A percentile compares a stretch with the other conserved stretches of the same genome.
These are phyloP conservation scores for Vachellia collinsii DNA, from an alignment of 306 rosid species.

Conservation along the genomic window DNA sequence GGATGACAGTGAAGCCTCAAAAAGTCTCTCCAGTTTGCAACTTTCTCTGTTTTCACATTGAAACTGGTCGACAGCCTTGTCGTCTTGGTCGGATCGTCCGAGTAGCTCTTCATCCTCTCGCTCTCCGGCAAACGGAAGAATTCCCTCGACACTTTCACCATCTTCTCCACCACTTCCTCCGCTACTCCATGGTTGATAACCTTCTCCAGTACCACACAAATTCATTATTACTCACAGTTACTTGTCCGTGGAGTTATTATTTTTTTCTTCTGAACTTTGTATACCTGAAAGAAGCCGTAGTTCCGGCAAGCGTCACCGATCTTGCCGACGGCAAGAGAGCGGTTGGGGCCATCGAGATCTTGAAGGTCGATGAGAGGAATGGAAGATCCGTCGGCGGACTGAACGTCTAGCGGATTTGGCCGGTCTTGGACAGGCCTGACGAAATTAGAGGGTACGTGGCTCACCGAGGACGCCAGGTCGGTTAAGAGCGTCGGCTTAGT, in stretches of 20 bases:
- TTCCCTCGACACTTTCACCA: conserved; percentile 54
- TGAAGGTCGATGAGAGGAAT: conserved; percentile 26
- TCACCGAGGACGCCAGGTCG: conserved; percentile 32
- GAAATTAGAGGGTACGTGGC: conserved; percentile 41
- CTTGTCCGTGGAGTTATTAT: not conserved
- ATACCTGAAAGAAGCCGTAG: conserved; percentile 77
- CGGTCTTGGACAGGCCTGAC: conserved; percentile 33
- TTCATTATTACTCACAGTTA: not conserved
- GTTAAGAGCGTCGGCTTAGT: conserved; percentile 26
- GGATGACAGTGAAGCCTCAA: conserved; percentile 88
- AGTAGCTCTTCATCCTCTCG: conserved; percentile 77
- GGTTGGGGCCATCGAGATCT: conserved; percentile 15
- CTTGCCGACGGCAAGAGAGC: conserved; percentile 36
- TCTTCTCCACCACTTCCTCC: conserved; percentile 45
- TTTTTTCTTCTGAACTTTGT: not conserved
- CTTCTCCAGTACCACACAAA: conserved; percentile 30
- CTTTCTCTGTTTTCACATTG: conserved; percentile 68
- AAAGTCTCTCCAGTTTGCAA: conserved; percentile 87
- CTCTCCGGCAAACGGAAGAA: conserved; percentile 68
- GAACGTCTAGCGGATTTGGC: conserved; percentile 31
- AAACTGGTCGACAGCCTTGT: conserved; percentile 85
- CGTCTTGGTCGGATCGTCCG: conserved; percentile 80
- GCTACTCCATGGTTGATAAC: conserved; percentile 71
- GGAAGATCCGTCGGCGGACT: not conserved
- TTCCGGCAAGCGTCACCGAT: conserved; percentile 62